Evolutionary conservation across 2,329 filamentous ascomycete genomes (phyloP).

Genomic region (Chrysoporthe cubensis): DNA sequence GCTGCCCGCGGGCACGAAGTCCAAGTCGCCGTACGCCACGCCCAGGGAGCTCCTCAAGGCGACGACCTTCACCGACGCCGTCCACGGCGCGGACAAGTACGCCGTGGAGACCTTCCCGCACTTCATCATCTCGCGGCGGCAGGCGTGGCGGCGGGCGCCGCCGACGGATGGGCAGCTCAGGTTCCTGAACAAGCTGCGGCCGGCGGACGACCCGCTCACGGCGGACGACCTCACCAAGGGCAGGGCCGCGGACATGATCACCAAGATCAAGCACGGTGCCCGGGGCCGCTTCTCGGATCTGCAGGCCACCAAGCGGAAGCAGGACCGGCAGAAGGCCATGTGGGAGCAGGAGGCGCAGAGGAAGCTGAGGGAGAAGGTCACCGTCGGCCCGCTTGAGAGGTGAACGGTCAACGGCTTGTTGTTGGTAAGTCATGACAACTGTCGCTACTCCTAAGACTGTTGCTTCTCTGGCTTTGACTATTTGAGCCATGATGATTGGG

Average conservation of each 20-base stretch:
- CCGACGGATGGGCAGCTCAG: slow-evolving; percentile 69
- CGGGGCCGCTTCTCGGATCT: slow-evolving; percentile 62
- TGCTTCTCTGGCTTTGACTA: background rate
- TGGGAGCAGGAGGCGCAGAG: slow-evolving; percentile 45
- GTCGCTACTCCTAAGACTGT: no score
- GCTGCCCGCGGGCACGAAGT: slow-evolving; percentile 43
- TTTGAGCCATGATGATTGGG: background rate
- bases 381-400: slow-evolving; percentile 55
- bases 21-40: slow-evolving; percentile 66
- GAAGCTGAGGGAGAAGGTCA: slow-evolving; percentile 54
- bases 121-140: slow-evolving; percentile 66
- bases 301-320: slow-evolving; percentile 56
- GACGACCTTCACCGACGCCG: slow-evolving; percentile 70
- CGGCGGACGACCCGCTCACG: slow-evolving; percentile 57
- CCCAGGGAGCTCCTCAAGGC: slow-evolving; percentile 71
- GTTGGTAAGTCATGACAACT: slow-evolving; percentile 12
- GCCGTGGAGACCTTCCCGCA: slow-evolving; percentile 69
- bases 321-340: slow-evolving; percentile 42
- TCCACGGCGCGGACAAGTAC: slow-evolving; percentile 85
- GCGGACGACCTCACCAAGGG: slow-evolving; percentile 72
- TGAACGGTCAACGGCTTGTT: slow-evolving; percentile 26
- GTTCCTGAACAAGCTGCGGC: slow-evolving; percentile 70
- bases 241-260: slow-evolving; percentile 86
- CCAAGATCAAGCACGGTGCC: slow-evolving; percentile 84
- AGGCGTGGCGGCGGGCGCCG: slow-evolving; percentile 70